Evolutionary conservation across 257 asterid genomes (phyloP), one percentile per base, ranked within the genome.

Genomic region (Solanum lignicaule): DNA sequence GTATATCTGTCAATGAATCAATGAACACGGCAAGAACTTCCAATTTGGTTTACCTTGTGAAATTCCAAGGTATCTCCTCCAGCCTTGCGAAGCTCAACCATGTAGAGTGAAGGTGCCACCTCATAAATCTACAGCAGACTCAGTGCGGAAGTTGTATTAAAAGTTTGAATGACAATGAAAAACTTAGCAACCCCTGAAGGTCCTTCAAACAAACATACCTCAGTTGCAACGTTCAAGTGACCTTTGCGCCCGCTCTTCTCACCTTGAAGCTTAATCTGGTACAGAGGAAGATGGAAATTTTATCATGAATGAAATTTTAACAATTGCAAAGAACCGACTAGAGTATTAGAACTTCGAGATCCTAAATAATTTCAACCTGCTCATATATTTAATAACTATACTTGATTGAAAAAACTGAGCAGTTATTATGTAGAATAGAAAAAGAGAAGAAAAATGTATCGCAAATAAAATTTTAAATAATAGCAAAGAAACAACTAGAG

Each of bases 231-330:
- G 12, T 98, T 92, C 35, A 97, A 90, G 92, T 91, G 98, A 78
- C 99, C 99, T 92, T 97, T 97, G 68, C 98, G 97, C 73, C 99
- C 99, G 6, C 95, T 92, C 92, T 95, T 96, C 91, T 96, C 98
- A 78, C 96, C 98, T 6, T 95, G 95, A 86, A 96, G 98, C 93
- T 96, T 96, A 98, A 96, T 91, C 99, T 96, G 90, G 84, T 33
- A 88, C 83, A 33, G 74, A 87, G 87, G 66, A 83, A 76, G 86
- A 82, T 9, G 32, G 83, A 35, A 41, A 38, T n/a, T 66, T n/a
- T 29, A 48, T 29, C 46, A 18, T 20, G 86, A 48, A 82, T 69
- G 52, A 73, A 43, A n/a, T 68, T 71, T 86, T 86, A 86, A 69
- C 68, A 48, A 29, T 43, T 39, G 41, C 38, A 27, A 27, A 27